A percentile compares a stretch with the other conserved stretches of the same genome.
Conservation (phyloP, 164 flowering plant genomes). For the Cinnamomum chago region DNA sequence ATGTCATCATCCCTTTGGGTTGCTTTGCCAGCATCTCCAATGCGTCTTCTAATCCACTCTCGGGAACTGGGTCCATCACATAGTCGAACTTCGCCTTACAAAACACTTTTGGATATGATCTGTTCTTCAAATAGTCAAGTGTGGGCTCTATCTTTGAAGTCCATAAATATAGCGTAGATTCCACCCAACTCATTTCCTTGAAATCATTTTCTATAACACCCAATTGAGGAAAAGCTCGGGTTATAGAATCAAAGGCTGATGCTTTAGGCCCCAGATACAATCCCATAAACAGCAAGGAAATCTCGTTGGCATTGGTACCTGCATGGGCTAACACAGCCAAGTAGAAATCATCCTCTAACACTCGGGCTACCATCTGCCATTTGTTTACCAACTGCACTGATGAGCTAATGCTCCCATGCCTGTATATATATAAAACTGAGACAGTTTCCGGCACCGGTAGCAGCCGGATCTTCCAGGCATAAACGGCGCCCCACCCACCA, state of each 20-base stretch:
- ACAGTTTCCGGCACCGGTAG: constrained; percentile 13
- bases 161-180: constrained; percentile 13
- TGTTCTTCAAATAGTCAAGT: constrained; percentile 8
- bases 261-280: constrained; percentile 19
- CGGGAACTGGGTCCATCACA: constrained; percentile 14
- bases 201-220: constrained; percentile 9
- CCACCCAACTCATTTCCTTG: constrained; percentile 25
- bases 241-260: neutral
- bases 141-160: constrained; percentile 2
- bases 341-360: constrained; percentile 12
- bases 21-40: constrained; percentile 12
- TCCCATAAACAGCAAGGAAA: constrained; percentile 14
- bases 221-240: constrained; percentile 15
- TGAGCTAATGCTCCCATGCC: neutral
- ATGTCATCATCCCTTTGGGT: constrained; percentile 14
- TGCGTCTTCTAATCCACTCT: constrained; percentile 6
- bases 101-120: constrained; percentile 12
- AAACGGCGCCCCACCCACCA: constrained; percentile 13
- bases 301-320: neutral
- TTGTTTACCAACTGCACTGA: constrained; percentile 11
- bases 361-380: constrained; percentile 18
- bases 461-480: constrained; percentile 24
- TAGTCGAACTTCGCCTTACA: constrained; percentile 24
- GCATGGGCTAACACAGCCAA: constrained; percentile 9
- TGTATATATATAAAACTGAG: constrained; percentile 6